Base-by-base conservation (phyloP, 495 filamentous ascomycete genomes). In the Melanomma pulvis-pyrius region DNA sequence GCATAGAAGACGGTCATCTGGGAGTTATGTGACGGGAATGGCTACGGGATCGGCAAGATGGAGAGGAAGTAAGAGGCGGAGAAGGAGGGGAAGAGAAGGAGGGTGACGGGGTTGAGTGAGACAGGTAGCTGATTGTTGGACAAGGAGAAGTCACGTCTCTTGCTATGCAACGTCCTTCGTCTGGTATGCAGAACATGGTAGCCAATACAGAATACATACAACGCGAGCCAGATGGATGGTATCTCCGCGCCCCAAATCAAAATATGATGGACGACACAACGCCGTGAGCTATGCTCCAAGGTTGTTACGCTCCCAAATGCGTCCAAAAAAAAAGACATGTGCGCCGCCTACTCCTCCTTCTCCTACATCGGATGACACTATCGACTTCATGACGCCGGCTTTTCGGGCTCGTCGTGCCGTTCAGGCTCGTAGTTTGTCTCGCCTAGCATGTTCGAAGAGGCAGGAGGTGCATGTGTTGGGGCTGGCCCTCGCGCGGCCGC, bases 401-500 rank as follows among this genome's bases (percentile, higher is more conserved):
- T 61, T 12, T 61, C 56, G 13, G 54, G 56, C 47, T 68, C 65
- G 28, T 69, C 65, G 36, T 61, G 65, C 28, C 61, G 60, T 41
- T 72, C 69, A 32, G 69, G 69, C 41, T 69, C 65, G 53, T 72
- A 72, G 29, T 56, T 72, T 32, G 69, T 72, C 47, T 72, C 69
- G 1, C 69, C 69, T 0, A 72, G 69, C 65, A 72, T 72, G 34
- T 24, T 61, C 25, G 69, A 56, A 8, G 54, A 29, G 25, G 52
- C 24, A 30, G 66, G 55, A 39, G 62, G 34, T 4, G 55, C 51
- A 24, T 65, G 57, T 39, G 67, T 50, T 5, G 59, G 47, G 13
- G 64, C 36, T n/a, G 41, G 52, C 13, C 13, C 39, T 44, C 61
- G 61, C 5, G 48, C 57, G n/a, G 90, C 87, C 7, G 92, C 92